Evolutionary conservation across 2,329 filamentous ascomycete species (phyloP), one percentile per base, ranked within the genome.

Genomic region (Aspergillus alliaceus): DNA sequence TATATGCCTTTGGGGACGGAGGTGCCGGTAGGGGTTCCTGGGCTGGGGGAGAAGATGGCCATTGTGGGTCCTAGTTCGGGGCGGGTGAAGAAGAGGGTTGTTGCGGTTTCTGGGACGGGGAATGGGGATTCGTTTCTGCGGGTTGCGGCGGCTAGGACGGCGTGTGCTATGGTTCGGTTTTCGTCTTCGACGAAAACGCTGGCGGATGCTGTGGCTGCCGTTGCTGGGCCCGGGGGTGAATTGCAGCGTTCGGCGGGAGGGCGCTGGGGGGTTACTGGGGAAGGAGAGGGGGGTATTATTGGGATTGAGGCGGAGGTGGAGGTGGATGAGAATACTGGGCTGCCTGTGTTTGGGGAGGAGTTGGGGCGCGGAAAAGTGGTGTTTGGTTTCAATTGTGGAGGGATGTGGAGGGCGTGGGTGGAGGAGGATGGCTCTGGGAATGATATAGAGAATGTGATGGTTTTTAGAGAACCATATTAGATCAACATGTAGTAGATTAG

Each of bases 61-160:
- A 32, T n/a, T n/a, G n/a, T 37, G 22, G 22, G 20, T 25, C 25
- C 25, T 47, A 11, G 24, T 31, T 14, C 24, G 20, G n/a, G 15
- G 20, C 15, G 46, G n/a, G 18, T 42, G 25, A 56, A 9, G 37
- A 35, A 68, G 60, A 72, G 75, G 49, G 77, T 77, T 3, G 70
- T 84, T 69, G 90, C 82, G 0, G 77, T 91, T 9, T 93, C 90
- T 0, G 90, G 90, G 0, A 93, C 91, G 0, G 93, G 92, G 0
- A 96, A 96, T 65, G 92, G 93, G 0, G 92, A 96, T 74, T 91
- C 90, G 0, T 96, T 96, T 71, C 80, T 96, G 15, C 86, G 91
- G 4, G 78, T 86, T 2, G 84, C 81, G 14, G 91, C 91, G 1
- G 85, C 84, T 0, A 85, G 90, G 31, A 93, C 90, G 0, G 86